Base-by-base conservation (phyloP, 257 asterid species). In the Nicotiana attenuata region DNA sequence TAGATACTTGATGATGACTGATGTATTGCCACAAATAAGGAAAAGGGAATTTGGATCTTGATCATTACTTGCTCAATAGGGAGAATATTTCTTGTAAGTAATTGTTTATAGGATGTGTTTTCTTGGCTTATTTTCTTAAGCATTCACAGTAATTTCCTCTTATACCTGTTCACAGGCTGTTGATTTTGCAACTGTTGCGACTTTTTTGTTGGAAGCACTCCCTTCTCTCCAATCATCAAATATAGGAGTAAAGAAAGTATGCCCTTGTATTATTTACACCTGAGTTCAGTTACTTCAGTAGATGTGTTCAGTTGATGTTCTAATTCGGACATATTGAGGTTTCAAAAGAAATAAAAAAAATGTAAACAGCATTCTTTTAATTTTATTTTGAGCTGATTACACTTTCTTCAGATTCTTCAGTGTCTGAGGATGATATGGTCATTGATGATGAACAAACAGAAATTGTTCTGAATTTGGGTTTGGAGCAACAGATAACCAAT, bases 381-480 rank as follows among this genome's bases (percentile, higher is more conserved):
- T 73, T 45, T 13, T 24, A 47, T 50, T 73, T 57, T 31, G 4
- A 47, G 41, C 79, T 73, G 79, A 73, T 73, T 73, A 45, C 24
- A 47, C 41, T 73, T 87, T 57, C 77, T 85, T 84, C 88, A 91
- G 95, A 87, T 86, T 84, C 87, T 81, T 65, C 76, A 83, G 60
- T 89, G 89, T 85, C 81, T 82, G 99, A 94, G 76, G 98, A 91
- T 89, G 97, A 96, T 17, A 93, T 94, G 96, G 80, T 87, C 81
- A 83, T 85, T 45, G 92, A 85, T 82, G 97, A 90, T 91, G 97
- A 89, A 83, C 63, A 65, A 60, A 38, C 80, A 14, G 90, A 82
- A 73, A 76, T 83, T 83, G 83, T 85, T 85, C 85, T 96, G 87
- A 89, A 92, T 83, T 79, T 71, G 83, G 97, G 91, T 78, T 86